phyloP scores from a whole-genome alignment of 139 green algal genomes.

The Penium margaritaceum region DNA sequence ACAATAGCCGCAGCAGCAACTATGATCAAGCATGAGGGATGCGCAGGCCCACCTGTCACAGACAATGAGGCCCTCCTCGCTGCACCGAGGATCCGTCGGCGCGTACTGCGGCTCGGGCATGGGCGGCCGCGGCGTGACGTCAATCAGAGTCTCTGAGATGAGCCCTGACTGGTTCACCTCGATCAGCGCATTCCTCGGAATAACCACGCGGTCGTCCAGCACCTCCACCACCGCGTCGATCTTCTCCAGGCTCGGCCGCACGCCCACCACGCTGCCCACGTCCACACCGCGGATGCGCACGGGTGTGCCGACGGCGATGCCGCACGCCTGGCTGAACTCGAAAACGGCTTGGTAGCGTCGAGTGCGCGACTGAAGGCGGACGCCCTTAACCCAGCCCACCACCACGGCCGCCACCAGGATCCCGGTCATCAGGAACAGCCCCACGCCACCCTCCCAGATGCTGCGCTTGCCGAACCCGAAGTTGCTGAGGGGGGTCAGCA shows the following conservation, averaged over 20 bases:
- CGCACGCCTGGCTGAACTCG: slow-evolving; percentile 83
- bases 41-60: too few relatives aligned
- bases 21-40: too few relatives aligned
- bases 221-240: slow-evolving; percentile 85
- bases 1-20: too few relatives aligned
- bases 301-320: slow-evolving; percentile 87
- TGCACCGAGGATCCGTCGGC: slow-evolving; percentile 71
- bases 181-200: slow-evolving; percentile 83
- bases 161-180: slow-evolving; percentile 94
- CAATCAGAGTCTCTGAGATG: slow-evolving; percentile 88
- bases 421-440: slow-evolving; percentile 50
- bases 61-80: slow-evolving; percentile 79
- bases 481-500: slow-evolving; percentile 45
- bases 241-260: slow-evolving; percentile 75
- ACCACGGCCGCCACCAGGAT: slow-evolving; percentile 35
- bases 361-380: slow-evolving; percentile 27
- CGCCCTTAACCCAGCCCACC: slow-evolving; percentile 42
- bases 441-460: slow-evolving; percentile 53
- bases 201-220: slow-evolving; percentile 76
- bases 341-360: slow-evolving; percentile 48
- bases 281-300: slow-evolving; percentile 69
- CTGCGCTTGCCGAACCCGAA: slow-evolving; percentile 51
- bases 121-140: slow-evolving; percentile 87
- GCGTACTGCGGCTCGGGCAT: slow-evolving; percentile 63
- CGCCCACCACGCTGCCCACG: slow-evolving; percentile 77